Percentiles rank a stretch among this genome's conserved stretches.
Evolutionary conservation across 108 stramenopile species (phyloP).

Genomic region (Schizochytrium sp.): DNA sequence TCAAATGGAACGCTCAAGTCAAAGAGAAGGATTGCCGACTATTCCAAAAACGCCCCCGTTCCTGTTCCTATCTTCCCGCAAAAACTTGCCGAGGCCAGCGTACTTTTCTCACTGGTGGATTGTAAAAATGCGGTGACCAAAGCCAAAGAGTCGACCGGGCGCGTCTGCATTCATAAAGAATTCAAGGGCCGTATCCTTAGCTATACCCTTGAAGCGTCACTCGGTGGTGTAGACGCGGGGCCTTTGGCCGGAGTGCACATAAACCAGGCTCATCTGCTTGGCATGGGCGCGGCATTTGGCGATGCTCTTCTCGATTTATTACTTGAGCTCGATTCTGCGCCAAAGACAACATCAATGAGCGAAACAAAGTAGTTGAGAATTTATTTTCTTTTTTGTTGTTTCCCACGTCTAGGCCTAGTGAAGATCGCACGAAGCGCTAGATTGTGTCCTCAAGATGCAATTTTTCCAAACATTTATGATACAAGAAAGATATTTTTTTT

Average conservation of each 20-base stretch:
- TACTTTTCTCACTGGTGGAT: constrained; percentile 2
- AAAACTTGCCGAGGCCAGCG: constrained; percentile 17
- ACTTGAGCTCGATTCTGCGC: not conserved
- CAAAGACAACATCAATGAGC: too few species aligned
- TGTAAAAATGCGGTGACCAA: constrained; percentile 16
- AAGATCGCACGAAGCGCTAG: too few species aligned
- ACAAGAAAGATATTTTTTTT: too few species aligned
- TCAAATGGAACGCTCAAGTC: not conserved
- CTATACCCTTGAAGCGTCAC: constrained; percentile 44
- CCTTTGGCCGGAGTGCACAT: constrained; percentile 26
- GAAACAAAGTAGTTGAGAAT: too few species aligned
- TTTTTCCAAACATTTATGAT: too few species aligned
- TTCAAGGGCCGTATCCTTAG: constrained; percentile 29
- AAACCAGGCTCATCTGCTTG: constrained; percentile 28
- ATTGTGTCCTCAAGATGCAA: too few species aligned
- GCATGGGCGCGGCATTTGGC: constrained; percentile 35
- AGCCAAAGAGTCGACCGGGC: constrained; percentile 40
- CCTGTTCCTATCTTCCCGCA: not conserved
- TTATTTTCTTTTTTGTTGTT: too few species aligned
- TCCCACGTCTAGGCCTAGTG: too few species aligned
- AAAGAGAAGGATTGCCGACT: not conserved
- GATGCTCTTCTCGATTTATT: constrained; percentile 25
- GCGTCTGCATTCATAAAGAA: constrained; percentile 37
- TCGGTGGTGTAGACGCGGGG: constrained; percentile 33
- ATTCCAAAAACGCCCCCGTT: not conserved